Percentiles rank a stretch among this genome's conserved stretches.
These are phyloP conservation scores for Populus simonii DNA, from an alignment of 345 rosid genomes.

Conservation along the genomic window DNA sequence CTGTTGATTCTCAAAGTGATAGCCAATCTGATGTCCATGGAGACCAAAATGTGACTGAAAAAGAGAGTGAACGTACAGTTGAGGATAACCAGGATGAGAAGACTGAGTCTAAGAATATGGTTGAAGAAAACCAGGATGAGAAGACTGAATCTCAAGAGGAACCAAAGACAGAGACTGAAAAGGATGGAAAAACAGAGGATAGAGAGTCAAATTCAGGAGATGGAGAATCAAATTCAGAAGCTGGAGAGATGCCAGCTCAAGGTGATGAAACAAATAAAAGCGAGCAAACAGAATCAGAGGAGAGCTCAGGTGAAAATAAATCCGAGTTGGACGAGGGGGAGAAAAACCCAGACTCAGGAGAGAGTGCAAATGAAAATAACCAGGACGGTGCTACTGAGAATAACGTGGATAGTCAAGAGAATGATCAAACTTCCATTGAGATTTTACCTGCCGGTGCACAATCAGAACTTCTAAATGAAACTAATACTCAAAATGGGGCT, in stretches of 20 bases:
- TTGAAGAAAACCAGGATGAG: slow-evolving; percentile 7
- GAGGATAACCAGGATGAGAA: slow-evolving; percentile 24
- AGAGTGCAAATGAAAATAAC: slow-evolving; percentile 34
- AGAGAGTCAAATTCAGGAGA: slow-evolving; percentile 26
- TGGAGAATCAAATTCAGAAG: slow-evolving; percentile 34
- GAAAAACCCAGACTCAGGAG: slow-evolving; percentile 40
- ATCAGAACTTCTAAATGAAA: slow-evolving; percentile 85
- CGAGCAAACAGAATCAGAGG: slow-evolving; percentile 23
- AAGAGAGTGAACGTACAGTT: slow-evolving; percentile 5
- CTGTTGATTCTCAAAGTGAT: slow-evolving; percentile 3
- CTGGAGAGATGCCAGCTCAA: slow-evolving; percentile 3
- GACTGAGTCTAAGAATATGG: not conserved
- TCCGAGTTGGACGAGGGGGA: slow-evolving; percentile 31
- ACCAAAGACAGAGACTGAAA: slow-evolving; percentile 22
- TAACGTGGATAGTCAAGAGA: slow-evolving; percentile 44
- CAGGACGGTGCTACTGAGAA: slow-evolving; percentile 38
- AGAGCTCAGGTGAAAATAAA: slow-evolving; percentile 36
- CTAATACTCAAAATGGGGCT: slow-evolving; percentile 57
- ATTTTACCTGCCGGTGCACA: slow-evolving; percentile 74
- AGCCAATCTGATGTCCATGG: slow-evolving; percentile 10
- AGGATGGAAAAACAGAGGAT: slow-evolving; percentile 30
- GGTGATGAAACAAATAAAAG: slow-evolving; percentile 23
- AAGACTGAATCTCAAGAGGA: slow-evolving; percentile 36
- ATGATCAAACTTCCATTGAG: slow-evolving; percentile 49
- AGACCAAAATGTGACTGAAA: slow-evolving; percentile 15